phyloP scores from a whole-genome alignment of 2,329 filamentous ascomycete species.

The Curvularia verruculosa region DNA sequence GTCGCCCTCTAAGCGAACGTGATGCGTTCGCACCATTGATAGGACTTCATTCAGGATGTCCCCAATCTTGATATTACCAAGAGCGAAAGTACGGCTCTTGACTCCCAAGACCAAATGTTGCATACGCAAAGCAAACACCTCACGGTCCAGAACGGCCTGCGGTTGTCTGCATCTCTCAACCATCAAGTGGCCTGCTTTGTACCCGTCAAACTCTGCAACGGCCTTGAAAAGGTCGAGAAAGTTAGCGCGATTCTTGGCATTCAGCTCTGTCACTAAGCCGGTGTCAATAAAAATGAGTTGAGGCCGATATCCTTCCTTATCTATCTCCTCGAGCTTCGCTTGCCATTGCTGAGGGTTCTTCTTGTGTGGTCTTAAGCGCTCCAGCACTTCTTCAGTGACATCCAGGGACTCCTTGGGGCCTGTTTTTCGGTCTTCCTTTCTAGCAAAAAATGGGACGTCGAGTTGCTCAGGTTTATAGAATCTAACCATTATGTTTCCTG shows the following conservation, averaged over 20 bases:
- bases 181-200: slow-evolving; percentile 94
- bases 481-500: slow-evolving; percentile 98
- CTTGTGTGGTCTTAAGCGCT: slow-evolving; percentile 75
- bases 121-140: slow-evolving; percentile 95
- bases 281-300: slow-evolving; percentile 98
- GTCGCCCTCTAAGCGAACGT: slow-evolving; percentile 93
- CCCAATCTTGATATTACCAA: slow-evolving; percentile 94
- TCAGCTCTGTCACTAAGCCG: slow-evolving; percentile 91
- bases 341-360: slow-evolving; percentile 74
- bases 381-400: slow-evolving; percentile 85
- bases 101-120: slow-evolving; percentile 92
- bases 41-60: slow-evolving; percentile 92
- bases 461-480: slow-evolving; percentile 87
- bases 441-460: slow-evolving; percentile 63
- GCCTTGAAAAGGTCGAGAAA: slow-evolving; percentile 96
- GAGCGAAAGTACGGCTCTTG: slow-evolving; percentile 86
- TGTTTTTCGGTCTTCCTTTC: slow-evolving; percentile 41
- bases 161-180: slow-evolving; percentile 93
- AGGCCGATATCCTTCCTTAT: slow-evolving; percentile 85
- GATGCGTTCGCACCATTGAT: slow-evolving; percentile 87
- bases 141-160: slow-evolving; percentile 83
- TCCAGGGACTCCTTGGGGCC: slow-evolving; percentile 64
- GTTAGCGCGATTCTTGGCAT: slow-evolving; percentile 81
- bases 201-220: slow-evolving; percentile 95
- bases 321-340: slow-evolving; percentile 74